A percentile compares a stretch with the other conserved stretches of the same genome.
Evolutionary conservation across 768 basidiomycete genomes (phyloP).

Genomic region (Suillus luteus): DNA sequence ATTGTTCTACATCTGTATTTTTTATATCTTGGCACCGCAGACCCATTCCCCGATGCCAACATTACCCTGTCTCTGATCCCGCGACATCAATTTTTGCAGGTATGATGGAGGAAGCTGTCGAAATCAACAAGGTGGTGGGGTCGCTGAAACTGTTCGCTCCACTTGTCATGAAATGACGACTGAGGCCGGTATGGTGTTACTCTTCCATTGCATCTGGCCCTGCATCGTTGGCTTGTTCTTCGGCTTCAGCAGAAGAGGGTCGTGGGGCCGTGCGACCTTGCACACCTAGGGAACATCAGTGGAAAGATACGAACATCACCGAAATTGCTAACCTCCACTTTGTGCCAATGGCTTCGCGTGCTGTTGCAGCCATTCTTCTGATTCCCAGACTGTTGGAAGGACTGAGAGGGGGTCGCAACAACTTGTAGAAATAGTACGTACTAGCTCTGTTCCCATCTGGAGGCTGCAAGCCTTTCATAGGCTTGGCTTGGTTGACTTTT

Average conservation of each 20-base stretch:
- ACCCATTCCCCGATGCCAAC: neutral
- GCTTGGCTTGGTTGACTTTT: conserved; percentile 84
- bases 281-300: conserved; percentile 42
- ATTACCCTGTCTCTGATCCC: neutral
- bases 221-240: conserved; percentile 32
- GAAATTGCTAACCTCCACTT: conserved; percentile 59
- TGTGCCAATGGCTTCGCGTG: conserved; percentile 77
- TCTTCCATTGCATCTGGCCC: conserved; percentile 69
- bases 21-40: neutral
- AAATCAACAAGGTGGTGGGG: neutral
- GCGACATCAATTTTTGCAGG: neutral
- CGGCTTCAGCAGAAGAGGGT: conserved; percentile 25
- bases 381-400: conserved; percentile 79
- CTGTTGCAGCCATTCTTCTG: conserved; percentile 89
- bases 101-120: neutral
- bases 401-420: conserved; percentile 5
- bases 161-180: conserved; percentile 2
- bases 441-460: conserved; percentile 76
- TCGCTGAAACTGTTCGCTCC: neutral
- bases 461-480: conserved; percentile 69
- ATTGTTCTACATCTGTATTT: conserved; percentile 14
- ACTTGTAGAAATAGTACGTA: conserved; percentile 38
- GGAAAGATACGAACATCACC: neutral
- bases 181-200: conserved; percentile 31
- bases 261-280: conserved; percentile 49